Conservation (phyloP, 1,139 yeast genomes). For the Suhomyces taliae region DNA sequence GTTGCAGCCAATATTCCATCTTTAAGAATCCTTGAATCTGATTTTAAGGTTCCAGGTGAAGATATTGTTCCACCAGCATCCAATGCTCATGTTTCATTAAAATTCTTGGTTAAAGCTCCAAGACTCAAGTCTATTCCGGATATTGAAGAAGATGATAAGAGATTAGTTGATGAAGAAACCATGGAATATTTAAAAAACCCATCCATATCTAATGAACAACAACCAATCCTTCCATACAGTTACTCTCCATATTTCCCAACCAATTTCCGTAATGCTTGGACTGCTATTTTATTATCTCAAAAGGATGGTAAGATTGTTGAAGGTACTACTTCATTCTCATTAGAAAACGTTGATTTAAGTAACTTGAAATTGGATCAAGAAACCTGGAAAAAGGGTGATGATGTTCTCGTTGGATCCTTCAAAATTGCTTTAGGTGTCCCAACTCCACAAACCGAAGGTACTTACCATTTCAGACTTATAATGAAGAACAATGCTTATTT, state of each 20-base stretch:
- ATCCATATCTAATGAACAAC: slow-evolving; percentile 57
- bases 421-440: slow-evolving; percentile 72
- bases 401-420: slow-evolving; percentile 63
- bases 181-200: slow-evolving; percentile 75
- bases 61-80: slow-evolving; percentile 71
- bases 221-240: slow-evolving; percentile 64
- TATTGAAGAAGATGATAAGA: slow-evolving; percentile 35
- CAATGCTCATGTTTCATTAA: slow-evolving; percentile 70
- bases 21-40: slow-evolving; percentile 67
- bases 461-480: slow-evolving; percentile 61
- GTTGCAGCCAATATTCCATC: slow-evolving; percentile 70
- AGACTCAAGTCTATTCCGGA: slow-evolving; percentile 60
- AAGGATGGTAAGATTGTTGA: slow-evolving; percentile 80
- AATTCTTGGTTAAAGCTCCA: slow-evolving; percentile 74
- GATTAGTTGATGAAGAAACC: slow-evolving; percentile 47
- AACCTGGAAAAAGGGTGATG: slow-evolving; percentile 45
- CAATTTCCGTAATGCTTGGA: slow-evolving; percentile 57
- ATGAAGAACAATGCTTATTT: slow-evolving; percentile 68
- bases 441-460: slow-evolving; percentile 67
- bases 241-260: slow-evolving; percentile 76
- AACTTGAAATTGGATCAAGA: slow-evolving; percentile 57
- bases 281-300: slow-evolving; percentile 66
- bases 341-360: slow-evolving; percentile 55
- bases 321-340: slow-evolving; percentile 49
- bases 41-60: slow-evolving; percentile 90